Evolutionary conservation across 1,139 yeast species (phyloP), one percentile per base, ranked within the genome.

Genomic region (Saccharomyces hybrid): DNA sequence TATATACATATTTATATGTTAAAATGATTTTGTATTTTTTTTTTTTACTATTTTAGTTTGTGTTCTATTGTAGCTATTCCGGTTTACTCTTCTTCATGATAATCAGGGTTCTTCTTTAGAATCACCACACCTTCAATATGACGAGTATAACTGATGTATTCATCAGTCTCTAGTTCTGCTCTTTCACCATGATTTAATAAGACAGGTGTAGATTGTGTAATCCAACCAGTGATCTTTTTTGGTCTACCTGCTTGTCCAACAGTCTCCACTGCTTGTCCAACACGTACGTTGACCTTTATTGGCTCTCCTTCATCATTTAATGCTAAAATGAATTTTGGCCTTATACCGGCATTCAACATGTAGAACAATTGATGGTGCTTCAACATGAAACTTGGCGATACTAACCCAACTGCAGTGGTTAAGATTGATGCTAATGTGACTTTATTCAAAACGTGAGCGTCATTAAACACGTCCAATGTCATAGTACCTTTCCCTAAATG

Each of bases 191-290:
- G 84, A 53, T 95, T 91, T 58, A 95, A 78, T 64, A 95, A 77
- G 26, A 93, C 99, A 0, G 99, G 99, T 0, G 99, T 93, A 5
- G 95, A 88, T 69, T 95, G 99, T 1, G 99, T 95, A 26, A 93
- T 98, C 99, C 99, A 95, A 47, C 99, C 99, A 4, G 99, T 95
- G 52, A 95, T 95, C 27, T 97, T 91, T 76, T 93, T 93, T 47
- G 99, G 99, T 66, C 89, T 89, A 75, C 99, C 99, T 0, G 98
- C 99, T 72, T 91, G 98, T 41, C 99, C 99, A 58, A 95, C 98
- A 49, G 91, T 89, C 71, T 95, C 99, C 49, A 95, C 99, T 4
- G 99, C 98, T 75, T 93, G 97, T 61, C 99, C 99, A 44, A 95
- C 98, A 68, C 99, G 83, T 7, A 93, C 99, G 64, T 90, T 93